Conservation (phyloP, 2,329 filamentous ascomycete genomes). For the Colletotrichum truncatum region DNA sequence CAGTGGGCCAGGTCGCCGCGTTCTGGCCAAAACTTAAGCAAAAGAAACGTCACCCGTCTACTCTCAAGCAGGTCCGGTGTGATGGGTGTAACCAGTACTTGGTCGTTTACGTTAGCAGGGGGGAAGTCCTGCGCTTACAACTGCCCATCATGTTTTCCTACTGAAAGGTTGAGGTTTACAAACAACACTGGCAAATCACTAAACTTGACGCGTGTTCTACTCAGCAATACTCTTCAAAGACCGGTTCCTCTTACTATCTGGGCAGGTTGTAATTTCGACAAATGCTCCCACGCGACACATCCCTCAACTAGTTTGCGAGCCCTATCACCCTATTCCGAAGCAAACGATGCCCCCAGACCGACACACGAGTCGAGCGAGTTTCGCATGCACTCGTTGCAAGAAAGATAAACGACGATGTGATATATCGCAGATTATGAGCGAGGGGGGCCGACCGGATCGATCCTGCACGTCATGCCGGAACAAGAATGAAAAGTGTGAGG, state of each 20-base stretch:
- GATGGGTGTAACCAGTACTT: background rate
- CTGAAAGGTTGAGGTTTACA: background rate
- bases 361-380: constrained; percentile 26
- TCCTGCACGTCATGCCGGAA: constrained; percentile 24
- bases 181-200: background rate
- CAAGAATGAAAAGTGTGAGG: constrained; percentile 28
- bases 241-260: no score
- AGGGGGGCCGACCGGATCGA: background rate
- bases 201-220: no score
- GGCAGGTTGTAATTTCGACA: no score
- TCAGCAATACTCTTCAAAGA: no score
- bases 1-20: background rate
- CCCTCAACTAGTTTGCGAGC: no score
- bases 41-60: constrained; percentile 1
- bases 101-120: background rate
- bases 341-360: constrained; percentile 18
- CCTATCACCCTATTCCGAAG: no score
- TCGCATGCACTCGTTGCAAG: constrained; percentile 26
- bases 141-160: background rate
- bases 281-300: no score
- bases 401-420: constrained; percentile 27
- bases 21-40: background rate
- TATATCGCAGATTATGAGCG: constrained; percentile 14
- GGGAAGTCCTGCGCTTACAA: background rate
- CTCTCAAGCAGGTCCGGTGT: background rate